Evolutionary conservation across 768 basidiomycete species (phyloP).

Genomic region (Cystoderma amianthinum): DNA sequence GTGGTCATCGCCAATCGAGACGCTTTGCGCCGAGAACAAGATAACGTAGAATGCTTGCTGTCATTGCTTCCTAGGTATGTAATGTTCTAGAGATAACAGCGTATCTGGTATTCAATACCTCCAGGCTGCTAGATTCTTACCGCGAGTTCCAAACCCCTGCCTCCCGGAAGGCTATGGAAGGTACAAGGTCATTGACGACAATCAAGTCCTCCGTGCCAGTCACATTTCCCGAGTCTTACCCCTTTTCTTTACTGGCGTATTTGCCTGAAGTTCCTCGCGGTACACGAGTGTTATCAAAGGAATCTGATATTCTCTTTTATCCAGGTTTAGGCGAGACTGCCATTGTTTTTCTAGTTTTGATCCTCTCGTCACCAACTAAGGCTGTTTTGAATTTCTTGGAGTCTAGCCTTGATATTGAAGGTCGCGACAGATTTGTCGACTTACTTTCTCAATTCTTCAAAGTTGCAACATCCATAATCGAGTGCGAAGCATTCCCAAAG

Average conservation of each 20-base stretch:
- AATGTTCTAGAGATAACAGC: not conserved
- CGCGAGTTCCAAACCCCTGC: slow-evolving; percentile 69
- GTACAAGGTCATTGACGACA: slow-evolving; percentile 52
- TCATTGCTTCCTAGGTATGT: slow-evolving; percentile 76
- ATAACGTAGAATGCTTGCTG: slow-evolving; percentile 84
- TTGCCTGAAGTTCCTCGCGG: slow-evolving; percentile 48
- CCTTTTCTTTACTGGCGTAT: slow-evolving; percentile 74
- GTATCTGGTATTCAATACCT: slow-evolving; percentile 6
- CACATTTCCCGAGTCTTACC: slow-evolving; percentile 91
- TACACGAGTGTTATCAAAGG: slow-evolving; percentile 32
- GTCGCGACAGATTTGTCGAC: slow-evolving; percentile 66
- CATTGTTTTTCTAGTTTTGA: slow-evolving; percentile 74
- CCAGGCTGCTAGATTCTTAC: slow-evolving; percentile 82
- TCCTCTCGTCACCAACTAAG: slow-evolving; percentile 73
- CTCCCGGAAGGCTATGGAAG: slow-evolving; percentile 65
- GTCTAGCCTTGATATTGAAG: slow-evolving; percentile 82
- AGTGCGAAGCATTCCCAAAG: slow-evolving; percentile 83
- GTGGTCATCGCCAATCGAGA: slow-evolving; percentile 52
- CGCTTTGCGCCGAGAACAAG: slow-evolving; percentile 73
- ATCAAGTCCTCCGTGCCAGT: slow-evolving; percentile 57
- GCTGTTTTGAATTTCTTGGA: slow-evolving; percentile 77
- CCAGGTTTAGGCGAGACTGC: slow-evolving; percentile 82
- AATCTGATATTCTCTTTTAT: slow-evolving; percentile 53
- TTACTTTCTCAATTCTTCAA: slow-evolving; percentile 77
- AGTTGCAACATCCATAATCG: slow-evolving; percentile 73